Evolutionary conservation across 2,329 filamentous ascomycete species (phyloP).

Genomic region (Penicillium sclerotiorum): DNA sequence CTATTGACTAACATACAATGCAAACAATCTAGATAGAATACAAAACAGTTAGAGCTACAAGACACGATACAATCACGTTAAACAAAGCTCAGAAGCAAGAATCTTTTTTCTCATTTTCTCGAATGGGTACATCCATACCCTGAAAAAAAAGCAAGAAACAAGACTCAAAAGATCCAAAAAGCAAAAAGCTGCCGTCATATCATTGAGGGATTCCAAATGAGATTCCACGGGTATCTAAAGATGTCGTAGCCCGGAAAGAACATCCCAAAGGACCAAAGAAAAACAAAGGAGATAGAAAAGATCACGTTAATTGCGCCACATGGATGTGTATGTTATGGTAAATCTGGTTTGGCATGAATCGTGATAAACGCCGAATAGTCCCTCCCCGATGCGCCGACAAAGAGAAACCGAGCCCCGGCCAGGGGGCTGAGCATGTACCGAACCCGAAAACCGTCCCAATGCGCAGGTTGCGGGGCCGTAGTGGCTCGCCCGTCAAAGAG

Average conservation of each 20-base stretch:
- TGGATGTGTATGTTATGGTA: conserved; percentile 16
- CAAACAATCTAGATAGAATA: too few species aligned
- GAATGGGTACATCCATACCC: too few species aligned
- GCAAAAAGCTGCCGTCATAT: too few species aligned
- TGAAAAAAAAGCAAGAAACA: too few species aligned
- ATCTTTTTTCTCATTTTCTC: too few species aligned
- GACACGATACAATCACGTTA: too few species aligned
- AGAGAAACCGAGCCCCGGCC: conserved; percentile 10
- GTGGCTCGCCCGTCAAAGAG: too few species aligned
- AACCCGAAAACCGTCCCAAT: conserved; percentile 17
- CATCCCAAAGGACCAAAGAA: background rate
- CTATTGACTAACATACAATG: too few species aligned
- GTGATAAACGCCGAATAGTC: conserved; percentile 5
- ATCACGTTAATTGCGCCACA: conserved; percentile 14
- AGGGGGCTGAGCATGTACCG: conserved; percentile 13
- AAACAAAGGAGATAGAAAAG: background rate
- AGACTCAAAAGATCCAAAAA: too few species aligned
- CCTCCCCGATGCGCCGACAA: conserved; percentile 14
- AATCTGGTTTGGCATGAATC: conserved; percentile 6
- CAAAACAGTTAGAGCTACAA: too few species aligned
- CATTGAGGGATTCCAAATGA: too few species aligned
- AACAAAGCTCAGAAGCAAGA: too few species aligned
- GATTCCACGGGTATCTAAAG: conserved; percentile 13
- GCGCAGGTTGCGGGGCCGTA: conserved; percentile 6
- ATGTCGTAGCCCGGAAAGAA: conserved; percentile 4